Evolutionary conservation across 352 stramenopile genomes (phyloP), one percentile per base, ranked within the genome.

Genomic region (Pelagophyceae sp.): DNA sequence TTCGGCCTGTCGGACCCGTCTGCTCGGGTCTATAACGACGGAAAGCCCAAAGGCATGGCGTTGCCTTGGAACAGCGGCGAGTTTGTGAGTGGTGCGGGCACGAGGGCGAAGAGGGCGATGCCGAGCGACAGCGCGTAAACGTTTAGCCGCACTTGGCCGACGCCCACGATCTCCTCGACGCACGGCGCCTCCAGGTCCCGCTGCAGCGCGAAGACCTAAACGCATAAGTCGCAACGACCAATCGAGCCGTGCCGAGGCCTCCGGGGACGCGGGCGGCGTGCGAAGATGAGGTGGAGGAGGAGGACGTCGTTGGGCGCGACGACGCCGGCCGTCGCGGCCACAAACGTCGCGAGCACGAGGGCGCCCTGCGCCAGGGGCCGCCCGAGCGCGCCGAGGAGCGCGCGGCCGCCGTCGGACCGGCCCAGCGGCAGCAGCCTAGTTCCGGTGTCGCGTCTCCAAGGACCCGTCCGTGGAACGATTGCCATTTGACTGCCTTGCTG

Each of bases 191-290:
- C 67, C 15, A 27, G 35, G 67, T 74, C 67, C 5, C 35, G 35
- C 33, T 54, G 31, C 15, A 74, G 67, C 35, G 35, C n/a, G 67
- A 74, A 74, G 67, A 74, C 67, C n/a, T n/a, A n/a, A n/a, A n/a
- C n/a, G n/a, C n/a, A n/a, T n/a, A n/a, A n/a, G n/a, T n/a, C n/a
- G n/a, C n/a, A n/a, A n/a, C n/a, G n/a, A n/a, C n/a, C n/a, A n/a
- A n/a, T n/a, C n/a, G n/a, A n/a, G n/a, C n/a, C n/a, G n/a, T n/a
- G n/a, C n/a, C n/a, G n/a, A n/a, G n/a, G n/a, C n/a, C n/a, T n/a
- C n/a, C n/a, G n/a, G n/a, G n/a, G n/a, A n/a, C n/a, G n/a, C n/a
- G n/a, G n/a, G n/a, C n/a, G n/a, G n/a, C n/a, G n/a, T n/a, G n/a
- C n/a, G 35, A n/a, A 74, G 67, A 74, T 17, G 5, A 74, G 1